Evolutionary conservation across 139 green algal genomes (phyloP).

Genomic region (Dunaliella primolecta): DNA sequence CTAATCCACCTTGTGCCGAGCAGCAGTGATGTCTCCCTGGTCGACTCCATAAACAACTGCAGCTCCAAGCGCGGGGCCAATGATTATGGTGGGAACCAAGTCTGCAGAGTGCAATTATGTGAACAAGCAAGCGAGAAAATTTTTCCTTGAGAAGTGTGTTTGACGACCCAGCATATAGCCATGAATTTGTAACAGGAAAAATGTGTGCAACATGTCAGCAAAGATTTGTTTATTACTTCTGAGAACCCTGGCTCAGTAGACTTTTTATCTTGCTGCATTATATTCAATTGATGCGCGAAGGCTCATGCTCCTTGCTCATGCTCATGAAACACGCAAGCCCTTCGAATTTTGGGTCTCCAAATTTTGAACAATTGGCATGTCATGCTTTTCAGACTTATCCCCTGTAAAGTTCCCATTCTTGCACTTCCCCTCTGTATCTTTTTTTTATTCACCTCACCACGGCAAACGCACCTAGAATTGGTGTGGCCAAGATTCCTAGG

Average conservation of each 20-base stretch:
- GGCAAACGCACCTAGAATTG: conserved; percentile 34
- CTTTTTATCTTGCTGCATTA: not conserved
- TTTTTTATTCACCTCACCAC: too few relatives aligned
- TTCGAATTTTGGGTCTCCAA: not conserved
- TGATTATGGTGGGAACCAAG: conserved; percentile 32
- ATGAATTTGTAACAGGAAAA: not conserved
- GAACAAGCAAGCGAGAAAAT: not conserved
- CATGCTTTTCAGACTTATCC: not conserved
- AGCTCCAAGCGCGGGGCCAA: conserved; percentile 34
- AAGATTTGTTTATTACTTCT: not conserved
- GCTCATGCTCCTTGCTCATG: not conserved
- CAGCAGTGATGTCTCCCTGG: conserved; percentile 30
- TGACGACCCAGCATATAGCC: not conserved
- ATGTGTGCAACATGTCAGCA: not conserved
- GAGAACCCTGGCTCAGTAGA: not conserved
- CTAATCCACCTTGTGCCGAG: conserved; percentile 19
- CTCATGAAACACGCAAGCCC: not conserved
- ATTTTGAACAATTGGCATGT: too few relatives aligned
- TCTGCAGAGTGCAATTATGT: conserved; percentile 16
- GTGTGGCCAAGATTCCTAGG: conserved; percentile 23
- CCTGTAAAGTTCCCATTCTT: not conserved
- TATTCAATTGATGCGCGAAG: not conserved
- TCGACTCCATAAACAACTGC: conserved; percentile 41
- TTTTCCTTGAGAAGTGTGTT: not conserved
- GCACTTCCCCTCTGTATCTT: not conserved